Evolutionary conservation across 129 eudicot genomes (phyloP), one percentile per base, ranked within the genome.

Genomic region (Dittrichia graveolens): DNA sequence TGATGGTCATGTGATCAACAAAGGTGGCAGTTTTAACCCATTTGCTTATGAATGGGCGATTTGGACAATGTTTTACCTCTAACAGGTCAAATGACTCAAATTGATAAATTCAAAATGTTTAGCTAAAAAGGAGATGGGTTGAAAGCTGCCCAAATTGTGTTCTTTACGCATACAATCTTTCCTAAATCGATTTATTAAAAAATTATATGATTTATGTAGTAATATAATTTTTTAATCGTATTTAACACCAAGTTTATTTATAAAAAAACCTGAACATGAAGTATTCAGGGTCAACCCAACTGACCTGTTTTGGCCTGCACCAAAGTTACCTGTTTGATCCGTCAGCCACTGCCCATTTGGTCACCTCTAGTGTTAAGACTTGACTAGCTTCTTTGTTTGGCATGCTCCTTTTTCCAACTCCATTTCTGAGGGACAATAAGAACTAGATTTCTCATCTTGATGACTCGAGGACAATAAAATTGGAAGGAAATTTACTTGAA

Each of bases 401-500:
- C 45, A 9, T 67, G 39, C 59, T 48, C 19, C 14, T 19, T 16
- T 16, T 47, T 34, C 41, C 46, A 34, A 24, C 31, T 24, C 31
- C 31, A 24, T 24, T 24, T 24, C 31, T 24, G 31, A 46, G 46
- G 24, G 14, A 4, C 11, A 38, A 61, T 59, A 44, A 4, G 58
- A 13, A 11, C 11, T 19, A 48, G 9, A 1, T 37, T 45, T 19
- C 6, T 50, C 11, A 49, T 49, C 39, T 67, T 44, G 46, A 16
- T 44, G 34, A 68, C 6, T 56, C 3, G 38, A 75, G 8, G 69
- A 39, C 42, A 16, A 57, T 58, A 3, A 48, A 47, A 18, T 38
- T 77, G 49, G 65, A 15, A 67, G 53, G 37, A 72, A 0, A 41
- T 60, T 10, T 76, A 46, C 69, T 44, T 67, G 16, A 24, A n/a